Conservation (phyloP, 2,329 filamentous ascomycete genomes). For the Pseudocercospora eumusae region DNA sequence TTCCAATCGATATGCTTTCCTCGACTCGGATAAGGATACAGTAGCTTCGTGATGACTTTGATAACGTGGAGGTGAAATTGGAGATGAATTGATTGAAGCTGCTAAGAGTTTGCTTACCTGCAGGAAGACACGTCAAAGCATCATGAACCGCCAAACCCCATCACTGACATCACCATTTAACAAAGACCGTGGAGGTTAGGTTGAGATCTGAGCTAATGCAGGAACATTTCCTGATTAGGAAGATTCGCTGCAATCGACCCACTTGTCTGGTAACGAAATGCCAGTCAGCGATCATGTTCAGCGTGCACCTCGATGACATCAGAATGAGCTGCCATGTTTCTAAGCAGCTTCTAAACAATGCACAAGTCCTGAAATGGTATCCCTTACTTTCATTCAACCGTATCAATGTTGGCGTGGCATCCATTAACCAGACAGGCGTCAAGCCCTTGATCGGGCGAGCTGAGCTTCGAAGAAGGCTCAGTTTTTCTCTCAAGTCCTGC, state of each 20-base stretch:
- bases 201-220: slow-evolving; percentile 1
- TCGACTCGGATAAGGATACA: too few species aligned
- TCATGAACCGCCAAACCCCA: slow-evolving; percentile 11
- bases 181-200: slow-evolving; percentile 1
- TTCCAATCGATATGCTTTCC: too few species aligned
- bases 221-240: background rate
- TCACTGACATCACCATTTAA: slow-evolving; percentile 25
- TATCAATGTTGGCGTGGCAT: too few species aligned
- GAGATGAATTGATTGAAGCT: background rate
- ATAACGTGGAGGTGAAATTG: background rate
- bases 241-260: background rate
- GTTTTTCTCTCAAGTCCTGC: slow-evolving; percentile 12
- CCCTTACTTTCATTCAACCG: too few species aligned
- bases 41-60: background rate
- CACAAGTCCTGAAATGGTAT: too few species aligned
- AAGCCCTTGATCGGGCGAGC: too few species aligned
- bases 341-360: too few species aligned
- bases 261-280: background rate
- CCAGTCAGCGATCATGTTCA: too few species aligned
- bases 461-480: background rate
- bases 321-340: too few species aligned
- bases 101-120: background rate
- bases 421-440: too few species aligned
- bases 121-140: slow-evolving; percentile 9
- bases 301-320: too few species aligned